These are phyloP conservation scores for Talaromyces sp. DNA, from an alignment of 2,329 filamentous ascomycete genomes.

Conservation along the genomic window DNA sequence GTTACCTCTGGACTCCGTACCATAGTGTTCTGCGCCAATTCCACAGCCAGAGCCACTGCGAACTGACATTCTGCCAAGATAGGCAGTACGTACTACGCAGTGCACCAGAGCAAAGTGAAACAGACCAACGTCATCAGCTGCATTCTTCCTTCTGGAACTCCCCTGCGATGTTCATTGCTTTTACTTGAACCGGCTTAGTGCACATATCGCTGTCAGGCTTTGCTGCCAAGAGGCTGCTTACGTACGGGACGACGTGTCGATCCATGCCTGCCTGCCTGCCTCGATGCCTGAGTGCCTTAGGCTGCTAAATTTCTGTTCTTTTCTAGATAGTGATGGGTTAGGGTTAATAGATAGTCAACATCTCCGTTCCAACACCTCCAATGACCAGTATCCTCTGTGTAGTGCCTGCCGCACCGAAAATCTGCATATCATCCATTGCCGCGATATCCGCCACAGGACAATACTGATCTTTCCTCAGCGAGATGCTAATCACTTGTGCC, in stretches of 20 bases:
- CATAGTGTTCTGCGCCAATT: not conserved
- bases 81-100: not conserved
- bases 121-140: conserved; percentile 4
- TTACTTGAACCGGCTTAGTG: not conserved
- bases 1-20: not conserved
- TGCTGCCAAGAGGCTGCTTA: no score
- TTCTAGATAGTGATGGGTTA: no score
- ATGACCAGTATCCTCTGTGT: conserved; percentile 34
- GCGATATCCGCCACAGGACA: conserved; percentile 56
- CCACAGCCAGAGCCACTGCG: not conserved
- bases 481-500: conserved; percentile 24
- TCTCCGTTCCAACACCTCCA: conserved; percentile 51
- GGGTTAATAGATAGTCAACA: conserved; percentile 23
- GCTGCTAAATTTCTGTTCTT: not conserved
- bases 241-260: not conserved
- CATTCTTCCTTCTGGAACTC: not conserved
- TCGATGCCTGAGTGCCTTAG: not conserved
- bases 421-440: conserved; percentile 40
- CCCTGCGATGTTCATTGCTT: not conserved
- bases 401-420: not conserved
- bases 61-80: not conserved
- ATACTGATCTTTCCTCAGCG: conserved; percentile 31
- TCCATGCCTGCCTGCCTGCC: not conserved
- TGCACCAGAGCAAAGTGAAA: not conserved
- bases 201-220: not conserved